Percentiles rank a stretch among this genome's conserved stretches.
Evolutionary conservation across 768 basidiomycete genomes (phyloP).

Genomic region (Leccinum subtestaceum): DNA sequence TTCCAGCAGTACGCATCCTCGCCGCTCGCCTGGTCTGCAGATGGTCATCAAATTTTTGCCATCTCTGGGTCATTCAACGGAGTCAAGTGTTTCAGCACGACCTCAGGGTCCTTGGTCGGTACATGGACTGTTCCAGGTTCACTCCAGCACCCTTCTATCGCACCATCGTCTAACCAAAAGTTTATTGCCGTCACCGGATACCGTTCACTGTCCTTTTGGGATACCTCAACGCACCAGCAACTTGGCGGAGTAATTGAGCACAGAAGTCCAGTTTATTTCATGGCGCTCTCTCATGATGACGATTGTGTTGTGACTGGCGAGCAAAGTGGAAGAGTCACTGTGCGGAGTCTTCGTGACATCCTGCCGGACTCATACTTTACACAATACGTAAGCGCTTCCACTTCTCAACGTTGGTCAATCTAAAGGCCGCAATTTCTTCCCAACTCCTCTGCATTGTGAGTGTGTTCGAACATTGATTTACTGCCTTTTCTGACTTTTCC

Average conservation of each 20-base stretch:
- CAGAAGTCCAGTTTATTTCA: neutral
- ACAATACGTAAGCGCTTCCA: neutral
- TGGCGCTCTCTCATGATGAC: slow-evolving; percentile 1
- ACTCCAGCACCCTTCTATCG: neutral
- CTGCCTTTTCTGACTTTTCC: neutral
- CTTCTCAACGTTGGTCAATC: neutral
- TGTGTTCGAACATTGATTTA: rapidly evolving
- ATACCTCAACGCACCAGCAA: neutral
- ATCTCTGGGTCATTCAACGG: neutral
- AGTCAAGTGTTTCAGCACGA: neutral
- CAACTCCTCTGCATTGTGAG: neutral
- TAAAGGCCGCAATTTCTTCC: neutral
- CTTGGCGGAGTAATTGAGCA: neutral
- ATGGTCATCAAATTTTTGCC: neutral
- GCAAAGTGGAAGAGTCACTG: neutral
- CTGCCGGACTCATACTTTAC: neutral
- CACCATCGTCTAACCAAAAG: neutral
- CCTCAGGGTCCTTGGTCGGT: neutral
- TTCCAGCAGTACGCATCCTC: neutral
- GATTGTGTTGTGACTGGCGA: neutral
- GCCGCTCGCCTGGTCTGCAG: neutral
- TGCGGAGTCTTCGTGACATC: neutral
- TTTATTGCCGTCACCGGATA: neutral
- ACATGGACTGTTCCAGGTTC: neutral
- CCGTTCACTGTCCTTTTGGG: neutral